Conservation (phyloP, 305 asterid genomes). For the Petunia hybrid region DNA sequence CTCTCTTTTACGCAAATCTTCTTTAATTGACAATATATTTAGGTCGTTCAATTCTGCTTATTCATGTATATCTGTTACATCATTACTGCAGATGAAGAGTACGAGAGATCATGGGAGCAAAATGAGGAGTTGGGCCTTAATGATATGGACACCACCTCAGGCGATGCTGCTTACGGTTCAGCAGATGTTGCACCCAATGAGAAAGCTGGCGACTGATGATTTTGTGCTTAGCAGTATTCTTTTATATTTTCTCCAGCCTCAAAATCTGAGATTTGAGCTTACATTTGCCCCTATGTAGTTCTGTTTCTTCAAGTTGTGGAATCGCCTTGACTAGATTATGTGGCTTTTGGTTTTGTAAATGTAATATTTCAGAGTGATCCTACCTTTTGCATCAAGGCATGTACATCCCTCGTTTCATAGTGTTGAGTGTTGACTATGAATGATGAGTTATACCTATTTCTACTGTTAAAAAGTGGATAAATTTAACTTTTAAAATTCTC, state of each 20-base stretch:
- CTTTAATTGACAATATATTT: not conserved
- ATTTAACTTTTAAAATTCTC: too few relatives aligned
- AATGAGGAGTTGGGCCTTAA: constrained; percentile 94
- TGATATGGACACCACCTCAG: constrained; percentile 91
- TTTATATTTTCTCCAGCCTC: not conserved
- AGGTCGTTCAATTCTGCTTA: not conserved
- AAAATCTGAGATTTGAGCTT: not conserved
- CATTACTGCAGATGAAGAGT: constrained; percentile 65
- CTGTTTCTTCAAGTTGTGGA: not conserved
- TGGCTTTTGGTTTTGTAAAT: not conserved
- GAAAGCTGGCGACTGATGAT: constrained; percentile 36
- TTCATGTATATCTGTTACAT: not conserved
- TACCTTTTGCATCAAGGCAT: not conserved
- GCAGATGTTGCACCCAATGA: constrained; percentile 9
- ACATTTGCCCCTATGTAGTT: not conserved
- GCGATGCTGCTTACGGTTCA: constrained; percentile 63
- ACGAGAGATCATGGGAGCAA: constrained; percentile 94
- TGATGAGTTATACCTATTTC: not conserved
- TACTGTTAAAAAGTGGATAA: not conserved
- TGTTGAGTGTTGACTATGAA: not conserved
- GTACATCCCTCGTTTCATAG: not conserved
- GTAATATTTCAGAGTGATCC: not conserved
- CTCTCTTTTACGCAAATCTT: not conserved
- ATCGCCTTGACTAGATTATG: not conserved
- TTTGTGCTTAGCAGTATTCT: not conserved